Conservation (phyloP, 805 yeast genomes). For the Sungouiella thailandica region DNA sequence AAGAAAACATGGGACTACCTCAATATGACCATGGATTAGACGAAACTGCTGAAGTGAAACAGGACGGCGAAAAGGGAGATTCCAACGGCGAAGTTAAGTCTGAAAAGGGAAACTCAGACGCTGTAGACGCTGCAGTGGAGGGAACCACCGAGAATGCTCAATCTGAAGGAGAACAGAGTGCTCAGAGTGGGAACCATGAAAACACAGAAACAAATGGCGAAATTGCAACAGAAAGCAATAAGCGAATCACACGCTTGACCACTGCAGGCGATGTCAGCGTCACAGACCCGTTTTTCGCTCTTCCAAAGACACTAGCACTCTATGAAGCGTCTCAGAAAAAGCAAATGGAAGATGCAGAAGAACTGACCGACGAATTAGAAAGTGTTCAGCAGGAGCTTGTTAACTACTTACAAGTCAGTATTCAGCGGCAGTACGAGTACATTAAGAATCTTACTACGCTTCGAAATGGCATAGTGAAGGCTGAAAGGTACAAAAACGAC, state of each 20-base stretch:
- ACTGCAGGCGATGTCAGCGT: constrained; percentile 51
- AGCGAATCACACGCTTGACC: constrained; percentile 10
- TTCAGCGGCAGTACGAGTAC: constrained; percentile 66
- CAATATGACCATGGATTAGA: constrained; percentile 61
- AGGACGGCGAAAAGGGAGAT: constrained; percentile 5
- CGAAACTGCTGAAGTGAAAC: constrained; percentile 8
- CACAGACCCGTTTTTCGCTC: constrained; percentile 45
- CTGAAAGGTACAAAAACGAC: constrained; percentile 67
- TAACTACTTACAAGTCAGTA: constrained; percentile 40
- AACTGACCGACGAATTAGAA: constrained; percentile 26
- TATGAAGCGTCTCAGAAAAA: constrained; percentile 25
- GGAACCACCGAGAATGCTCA: constrained; percentile 2
- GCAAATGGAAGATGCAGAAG: constrained; percentile 18
- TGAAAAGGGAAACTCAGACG: constrained; percentile 1
- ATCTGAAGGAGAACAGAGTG: no score
- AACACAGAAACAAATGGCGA: constrained; percentile 21
- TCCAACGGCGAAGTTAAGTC: constrained; percentile 10
- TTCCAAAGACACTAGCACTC: constrained; percentile 44
- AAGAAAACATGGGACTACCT: constrained; percentile 61
- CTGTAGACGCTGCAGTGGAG: constrained; percentile 8
- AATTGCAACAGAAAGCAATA: no score
- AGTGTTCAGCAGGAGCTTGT: constrained; percentile 58
- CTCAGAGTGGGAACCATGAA: no score
- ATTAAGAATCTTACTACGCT: constrained; percentile 71
- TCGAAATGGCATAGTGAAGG: constrained; percentile 70